Conservation (phyloP, 2,329 filamentous ascomycete genomes). For the Neonectria neomacrospora region DNA sequence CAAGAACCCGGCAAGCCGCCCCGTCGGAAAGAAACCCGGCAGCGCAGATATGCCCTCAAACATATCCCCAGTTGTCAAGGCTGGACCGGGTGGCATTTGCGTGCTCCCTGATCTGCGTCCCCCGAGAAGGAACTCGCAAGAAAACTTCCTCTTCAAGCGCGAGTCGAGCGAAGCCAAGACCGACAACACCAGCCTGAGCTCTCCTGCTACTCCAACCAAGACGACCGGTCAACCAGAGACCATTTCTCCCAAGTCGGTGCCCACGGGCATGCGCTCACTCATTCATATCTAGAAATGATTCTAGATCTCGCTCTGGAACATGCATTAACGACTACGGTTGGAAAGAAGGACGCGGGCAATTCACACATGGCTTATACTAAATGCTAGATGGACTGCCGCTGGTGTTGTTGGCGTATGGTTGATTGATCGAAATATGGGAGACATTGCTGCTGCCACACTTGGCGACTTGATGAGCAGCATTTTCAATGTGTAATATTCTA, state of each 20-base stretch:
- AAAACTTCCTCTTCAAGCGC: slow-evolving; percentile 32
- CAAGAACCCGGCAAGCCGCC: slow-evolving; percentile 35
- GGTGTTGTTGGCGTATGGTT: slow-evolving; percentile 33
- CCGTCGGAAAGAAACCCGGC: slow-evolving; percentile 35
- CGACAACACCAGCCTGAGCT: slow-evolving; percentile 16
- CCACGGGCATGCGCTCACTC: slow-evolving; percentile 53
- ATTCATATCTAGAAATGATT: slow-evolving; percentile 45
- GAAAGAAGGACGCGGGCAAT: slow-evolving; percentile 12
- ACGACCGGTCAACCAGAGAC: slow-evolving; percentile 46
- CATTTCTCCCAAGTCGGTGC: slow-evolving; percentile 57
- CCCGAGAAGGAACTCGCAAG: slow-evolving; percentile 27
- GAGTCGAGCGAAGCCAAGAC: slow-evolving; percentile 25
- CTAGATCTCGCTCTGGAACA: neutral
- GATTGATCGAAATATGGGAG: slow-evolving; percentile 21
- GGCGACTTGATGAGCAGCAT: slow-evolving; percentile 19
- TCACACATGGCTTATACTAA: slow-evolving; percentile 18
- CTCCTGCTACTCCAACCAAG: slow-evolving; percentile 37
- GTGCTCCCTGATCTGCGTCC: slow-evolving; percentile 43
- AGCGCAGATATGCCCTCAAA: slow-evolving; percentile 15
- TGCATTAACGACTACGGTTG: slow-evolving; percentile 4
- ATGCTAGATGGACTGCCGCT: slow-evolving; percentile 27
- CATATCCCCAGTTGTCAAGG: slow-evolving; percentile 7
- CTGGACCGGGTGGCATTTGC: slow-evolving; percentile 4
- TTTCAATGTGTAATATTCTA: slow-evolving; percentile 22
- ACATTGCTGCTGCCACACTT: slow-evolving; percentile 21